A percentile compares a stretch with the other conserved stretches of the same genome.
Evolutionary conservation across 1,139 yeast genomes (phyloP).

Genomic region (Diutina mesorugosa): DNA sequence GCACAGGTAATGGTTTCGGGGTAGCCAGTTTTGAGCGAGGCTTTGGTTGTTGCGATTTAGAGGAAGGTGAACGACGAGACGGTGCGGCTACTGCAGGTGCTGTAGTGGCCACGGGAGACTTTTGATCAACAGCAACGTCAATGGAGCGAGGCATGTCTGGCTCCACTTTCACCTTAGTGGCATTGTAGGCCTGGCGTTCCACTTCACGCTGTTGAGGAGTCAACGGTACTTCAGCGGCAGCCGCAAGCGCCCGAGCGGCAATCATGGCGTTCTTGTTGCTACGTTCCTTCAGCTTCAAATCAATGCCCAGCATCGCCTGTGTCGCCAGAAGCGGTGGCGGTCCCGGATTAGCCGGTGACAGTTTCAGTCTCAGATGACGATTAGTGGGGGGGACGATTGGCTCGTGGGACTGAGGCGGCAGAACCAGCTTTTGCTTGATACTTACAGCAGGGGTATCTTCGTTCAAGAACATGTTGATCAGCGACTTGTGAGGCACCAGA

Average conservation of each 20-base stretch:
- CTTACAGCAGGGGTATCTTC: not conserved
- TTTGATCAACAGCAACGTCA: not conserved
- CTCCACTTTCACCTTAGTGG: not conserved
- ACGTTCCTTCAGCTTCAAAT: conserved; percentile 22
- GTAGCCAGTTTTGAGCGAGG: not conserved
- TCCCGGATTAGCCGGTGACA: not conserved
- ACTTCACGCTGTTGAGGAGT: conserved; percentile 15
- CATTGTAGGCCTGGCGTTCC: not conserved
- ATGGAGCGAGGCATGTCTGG: not conserved
- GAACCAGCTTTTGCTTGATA: not conserved
- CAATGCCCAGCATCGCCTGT: conserved; percentile 17
- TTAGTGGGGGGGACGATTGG: not conserved
- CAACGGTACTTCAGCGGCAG: conserved; percentile 55
- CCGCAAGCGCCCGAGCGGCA: conserved; percentile 64
- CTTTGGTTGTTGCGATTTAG: not conserved
- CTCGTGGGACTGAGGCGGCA: not conserved
- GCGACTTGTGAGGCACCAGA: not conserved
- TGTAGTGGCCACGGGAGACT: not conserved
- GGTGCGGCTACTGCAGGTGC: not conserved
- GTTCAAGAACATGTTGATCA: conserved; percentile 1
- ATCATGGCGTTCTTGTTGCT: conserved; percentile 39
- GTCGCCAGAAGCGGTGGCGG: not conserved
- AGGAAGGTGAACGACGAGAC: not conserved
- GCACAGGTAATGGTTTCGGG: not conserved
- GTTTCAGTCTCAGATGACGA: not conserved